Evolutionary conservation across 176 grass and related monocot genomes (phyloP).

Genomic region (Miscanthus lutarioriparius): DNA sequence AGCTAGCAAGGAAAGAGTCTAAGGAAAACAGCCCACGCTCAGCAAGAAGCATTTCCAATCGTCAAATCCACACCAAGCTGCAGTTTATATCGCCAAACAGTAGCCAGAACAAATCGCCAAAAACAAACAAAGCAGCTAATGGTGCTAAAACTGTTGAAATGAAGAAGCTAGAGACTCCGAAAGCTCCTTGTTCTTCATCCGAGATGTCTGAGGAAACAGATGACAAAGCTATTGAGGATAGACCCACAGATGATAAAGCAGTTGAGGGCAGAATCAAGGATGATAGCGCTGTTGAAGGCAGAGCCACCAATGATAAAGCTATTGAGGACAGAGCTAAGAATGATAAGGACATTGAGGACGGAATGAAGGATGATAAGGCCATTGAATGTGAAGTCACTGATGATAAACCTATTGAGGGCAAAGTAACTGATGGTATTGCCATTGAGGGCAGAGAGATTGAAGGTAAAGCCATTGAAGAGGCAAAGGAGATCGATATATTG

Average conservation of each 20-base stretch:
- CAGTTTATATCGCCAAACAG: conserved; percentile 66
- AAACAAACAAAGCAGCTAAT: conserved; percentile 46
- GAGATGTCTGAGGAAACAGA: conserved; percentile 63
- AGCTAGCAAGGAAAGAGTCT: conserved; percentile 63
- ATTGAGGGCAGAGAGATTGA: conserved; percentile 28
- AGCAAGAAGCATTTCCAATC: conserved; percentile 47
- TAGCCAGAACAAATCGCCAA: conserved; percentile 59
- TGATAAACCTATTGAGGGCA: conserved; percentile 7
- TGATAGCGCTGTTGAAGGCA: background rate
- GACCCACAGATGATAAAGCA: conserved; percentile 34
- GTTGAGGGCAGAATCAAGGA: conserved; percentile 25
- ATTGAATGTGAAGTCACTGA: background rate
- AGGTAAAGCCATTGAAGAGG: conserved; percentile 59
- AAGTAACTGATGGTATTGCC: conserved; percentile 26
- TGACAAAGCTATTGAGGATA: conserved; percentile 43
- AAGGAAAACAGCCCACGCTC: conserved; percentile 46
- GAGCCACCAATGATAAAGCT: conserved; percentile 11
- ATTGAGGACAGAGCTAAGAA: conserved; percentile 8
- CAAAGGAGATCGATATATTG: conserved; percentile 85
- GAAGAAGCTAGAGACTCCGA: conserved; percentile 45
- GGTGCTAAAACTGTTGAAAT: conserved; percentile 45
- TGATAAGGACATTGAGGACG: conserved; percentile 28
- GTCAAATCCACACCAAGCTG: conserved; percentile 51
- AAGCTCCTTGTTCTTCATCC: conserved; percentile 50
- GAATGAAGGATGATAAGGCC: conserved; percentile 8